A percentile compares a stretch with the other conserved stretches of the same genome.
phyloP scores from a whole-genome alignment of 352 stramenopile species.

The Globisporangium middletonii region DNA sequence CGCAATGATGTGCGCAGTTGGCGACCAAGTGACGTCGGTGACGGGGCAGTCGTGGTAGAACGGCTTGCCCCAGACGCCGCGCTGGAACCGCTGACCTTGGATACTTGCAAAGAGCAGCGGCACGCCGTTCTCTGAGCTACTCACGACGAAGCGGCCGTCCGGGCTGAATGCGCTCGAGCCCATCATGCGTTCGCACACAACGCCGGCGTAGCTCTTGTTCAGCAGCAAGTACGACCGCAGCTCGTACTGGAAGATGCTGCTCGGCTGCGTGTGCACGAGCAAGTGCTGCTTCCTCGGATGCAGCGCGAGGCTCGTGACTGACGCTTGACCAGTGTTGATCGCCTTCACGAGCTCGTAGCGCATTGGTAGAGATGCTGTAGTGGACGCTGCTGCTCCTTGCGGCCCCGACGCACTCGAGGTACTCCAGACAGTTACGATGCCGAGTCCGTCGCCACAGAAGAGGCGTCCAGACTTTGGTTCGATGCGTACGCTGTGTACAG shows the following conservation, averaged over 20 bases:
- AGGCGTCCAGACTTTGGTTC: slow-evolving; percentile 36
- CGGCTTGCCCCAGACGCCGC: slow-evolving; percentile 40
- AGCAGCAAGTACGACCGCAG: slow-evolving; percentile 65
- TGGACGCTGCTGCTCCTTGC: neutral
- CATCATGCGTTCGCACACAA: slow-evolving; percentile 39
- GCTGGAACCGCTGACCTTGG: slow-evolving; percentile 35
- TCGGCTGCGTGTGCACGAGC: slow-evolving; percentile 58
- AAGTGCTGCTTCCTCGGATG: slow-evolving; percentile 64
- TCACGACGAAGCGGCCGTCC: slow-evolving; percentile 57
- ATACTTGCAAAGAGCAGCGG: slow-evolving; percentile 50
- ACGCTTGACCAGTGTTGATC: slow-evolving; percentile 38
- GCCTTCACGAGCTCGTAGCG: slow-evolving; percentile 42
- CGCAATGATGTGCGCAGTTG: slow-evolving; percentile 53
- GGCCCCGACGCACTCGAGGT: neutral
- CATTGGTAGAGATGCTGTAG: neutral
- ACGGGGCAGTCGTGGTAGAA: slow-evolving; percentile 55
- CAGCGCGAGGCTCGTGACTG: slow-evolving; percentile 48
- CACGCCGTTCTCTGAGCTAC: slow-evolving; percentile 55
- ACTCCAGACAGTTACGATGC: slow-evolving; percentile 46
- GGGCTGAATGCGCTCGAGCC: slow-evolving; percentile 53
- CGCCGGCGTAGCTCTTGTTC: slow-evolving; percentile 58
- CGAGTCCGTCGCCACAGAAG: slow-evolving; percentile 52
- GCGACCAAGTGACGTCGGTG: slow-evolving; percentile 54
- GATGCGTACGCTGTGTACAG: slow-evolving; percentile 45
- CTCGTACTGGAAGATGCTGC: slow-evolving; percentile 63